Evolutionary conservation across 441 rosid genomes (phyloP).

Genomic region (Croton laevigatus): DNA sequence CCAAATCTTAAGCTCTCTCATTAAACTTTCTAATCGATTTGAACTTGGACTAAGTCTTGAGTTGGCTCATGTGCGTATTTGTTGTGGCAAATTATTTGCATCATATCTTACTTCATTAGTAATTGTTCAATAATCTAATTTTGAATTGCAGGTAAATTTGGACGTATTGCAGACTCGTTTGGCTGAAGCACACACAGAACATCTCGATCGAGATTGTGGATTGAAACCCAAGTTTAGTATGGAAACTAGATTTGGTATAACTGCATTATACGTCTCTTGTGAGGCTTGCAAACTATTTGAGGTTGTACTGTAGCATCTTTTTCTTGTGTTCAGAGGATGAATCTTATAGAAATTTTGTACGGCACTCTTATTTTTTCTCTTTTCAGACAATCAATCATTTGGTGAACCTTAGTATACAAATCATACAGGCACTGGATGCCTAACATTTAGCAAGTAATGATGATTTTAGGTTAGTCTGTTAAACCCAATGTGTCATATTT

Average conservation of each 20-base stretch:
- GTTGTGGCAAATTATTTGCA: too few relatives aligned
- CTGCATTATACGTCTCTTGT: conserved; percentile 73
- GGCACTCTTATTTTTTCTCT: too few relatives aligned
- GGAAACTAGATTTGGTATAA: conserved; percentile 50
- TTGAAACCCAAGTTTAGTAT: conserved; percentile 59
- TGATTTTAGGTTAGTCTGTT: too few relatives aligned
- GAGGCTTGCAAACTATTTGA: conserved; percentile 64
- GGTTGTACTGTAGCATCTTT: conserved; percentile 48
- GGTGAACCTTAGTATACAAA: too few relatives aligned
- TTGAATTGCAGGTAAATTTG: conserved; percentile 51
- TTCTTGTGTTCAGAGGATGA: neutral
- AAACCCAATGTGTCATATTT: too few relatives aligned
- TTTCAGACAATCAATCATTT: too few relatives aligned
- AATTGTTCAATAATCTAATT: conserved; percentile 5
- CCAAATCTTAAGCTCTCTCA: too few relatives aligned
- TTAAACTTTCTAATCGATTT: too few relatives aligned
- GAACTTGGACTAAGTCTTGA: too few relatives aligned
- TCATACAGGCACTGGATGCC: too few relatives aligned
- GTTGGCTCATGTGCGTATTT: too few relatives aligned
- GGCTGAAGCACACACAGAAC: conserved; percentile 65
- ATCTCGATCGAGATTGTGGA: conserved; percentile 71
- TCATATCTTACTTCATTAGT: neutral
- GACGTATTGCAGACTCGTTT: conserved; percentile 48
- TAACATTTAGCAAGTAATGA: too few relatives aligned
- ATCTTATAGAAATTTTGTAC: neutral